These are phyloP conservation scores for Penicillium sp. DNA, from an alignment of 2,329 filamentous ascomycete species.

Conservation along the genomic window DNA sequence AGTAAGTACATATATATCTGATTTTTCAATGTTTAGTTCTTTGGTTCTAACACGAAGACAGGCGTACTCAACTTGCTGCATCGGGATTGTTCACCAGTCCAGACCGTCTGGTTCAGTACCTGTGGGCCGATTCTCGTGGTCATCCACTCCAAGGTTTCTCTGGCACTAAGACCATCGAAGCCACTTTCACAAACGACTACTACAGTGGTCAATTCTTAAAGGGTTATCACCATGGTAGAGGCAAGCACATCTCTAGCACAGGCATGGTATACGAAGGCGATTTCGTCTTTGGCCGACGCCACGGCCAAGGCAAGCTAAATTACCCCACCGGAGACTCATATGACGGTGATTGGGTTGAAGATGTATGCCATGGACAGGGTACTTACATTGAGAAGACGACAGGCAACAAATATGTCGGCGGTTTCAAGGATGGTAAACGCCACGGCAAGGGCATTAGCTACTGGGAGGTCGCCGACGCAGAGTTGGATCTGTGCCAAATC, in stretches of 20 bases:
- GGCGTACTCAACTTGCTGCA: constrained; percentile 34
- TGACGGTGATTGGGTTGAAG: constrained; percentile 47
- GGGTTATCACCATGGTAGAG: constrained; percentile 54
- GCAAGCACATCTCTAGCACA: constrained; percentile 52
- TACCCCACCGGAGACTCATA: constrained; percentile 55
- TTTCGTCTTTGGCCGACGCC: constrained; percentile 53
- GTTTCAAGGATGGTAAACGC: constrained; percentile 59
- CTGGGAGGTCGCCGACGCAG: constrained; percentile 62
- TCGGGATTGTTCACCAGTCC: constrained; percentile 39
- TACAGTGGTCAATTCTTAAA: constrained; percentile 55
- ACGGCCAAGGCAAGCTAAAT: constrained; percentile 57
- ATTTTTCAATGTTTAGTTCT: background rate
- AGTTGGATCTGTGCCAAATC: constrained; percentile 59
- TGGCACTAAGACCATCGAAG: constrained; percentile 51
- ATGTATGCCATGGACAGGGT: constrained; percentile 55
- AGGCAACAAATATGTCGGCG: constrained; percentile 61
- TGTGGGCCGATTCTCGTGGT: constrained; percentile 45
- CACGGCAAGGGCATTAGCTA: constrained; percentile 62
- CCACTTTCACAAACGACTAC: constrained; percentile 55
- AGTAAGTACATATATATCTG: constrained; percentile 28
- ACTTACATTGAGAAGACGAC: constrained; percentile 56
- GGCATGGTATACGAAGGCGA: constrained; percentile 57
- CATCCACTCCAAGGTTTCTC: constrained; percentile 47
- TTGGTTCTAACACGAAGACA: constrained; percentile 12
- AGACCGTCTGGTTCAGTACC: constrained; percentile 43